These are phyloP conservation scores for Lunularia cruciata DNA, from an alignment of 225 moss, liverwort and hornwort species.

Conservation along the genomic window DNA sequence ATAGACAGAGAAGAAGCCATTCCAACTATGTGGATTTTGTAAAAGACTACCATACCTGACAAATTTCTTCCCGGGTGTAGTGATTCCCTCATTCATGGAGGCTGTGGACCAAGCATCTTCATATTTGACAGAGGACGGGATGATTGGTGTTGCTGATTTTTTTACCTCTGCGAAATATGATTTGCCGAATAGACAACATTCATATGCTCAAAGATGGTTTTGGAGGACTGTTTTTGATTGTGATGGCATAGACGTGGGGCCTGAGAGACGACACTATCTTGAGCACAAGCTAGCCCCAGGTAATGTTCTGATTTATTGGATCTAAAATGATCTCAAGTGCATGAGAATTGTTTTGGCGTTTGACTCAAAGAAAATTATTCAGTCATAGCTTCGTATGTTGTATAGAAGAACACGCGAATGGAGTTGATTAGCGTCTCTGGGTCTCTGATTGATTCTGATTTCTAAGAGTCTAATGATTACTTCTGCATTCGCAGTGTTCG, in stretches of 20 bases:
- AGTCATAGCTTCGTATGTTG: no score
- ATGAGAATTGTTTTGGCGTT: no score
- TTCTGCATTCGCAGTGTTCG: conserved; percentile 59
- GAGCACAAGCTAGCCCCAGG: conserved; percentile 92
- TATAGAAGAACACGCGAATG: no score
- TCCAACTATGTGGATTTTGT: no score
- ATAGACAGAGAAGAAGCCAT: no score
- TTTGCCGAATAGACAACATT: conserved; percentile 91
- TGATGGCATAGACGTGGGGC: conserved; percentile 89
- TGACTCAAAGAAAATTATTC: no score
- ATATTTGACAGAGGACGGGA: conserved; percentile 76
- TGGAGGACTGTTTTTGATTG: conserved; percentile 89
- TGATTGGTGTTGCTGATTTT: conserved; percentile 87
- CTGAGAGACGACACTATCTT: conserved; percentile 84
- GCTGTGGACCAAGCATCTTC: conserved; percentile 72
- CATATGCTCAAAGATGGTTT: conserved; percentile 78
- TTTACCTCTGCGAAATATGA: conserved; percentile 96
- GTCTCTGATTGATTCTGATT: no score
- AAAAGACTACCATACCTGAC: background rate
- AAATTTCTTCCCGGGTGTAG: conserved; percentile 30
- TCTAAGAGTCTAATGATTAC: no score
- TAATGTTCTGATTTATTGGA: conserved; percentile 19
- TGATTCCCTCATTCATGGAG: conserved; percentile 88
- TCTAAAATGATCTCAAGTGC: background rate
- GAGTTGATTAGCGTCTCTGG: no score